Percentiles rank a stretch among this genome's conserved stretches.
Evolutionary conservation across 2,329 filamentous ascomycete genomes (phyloP).

Genomic region (Ophiostoma pallidulum): DNA sequence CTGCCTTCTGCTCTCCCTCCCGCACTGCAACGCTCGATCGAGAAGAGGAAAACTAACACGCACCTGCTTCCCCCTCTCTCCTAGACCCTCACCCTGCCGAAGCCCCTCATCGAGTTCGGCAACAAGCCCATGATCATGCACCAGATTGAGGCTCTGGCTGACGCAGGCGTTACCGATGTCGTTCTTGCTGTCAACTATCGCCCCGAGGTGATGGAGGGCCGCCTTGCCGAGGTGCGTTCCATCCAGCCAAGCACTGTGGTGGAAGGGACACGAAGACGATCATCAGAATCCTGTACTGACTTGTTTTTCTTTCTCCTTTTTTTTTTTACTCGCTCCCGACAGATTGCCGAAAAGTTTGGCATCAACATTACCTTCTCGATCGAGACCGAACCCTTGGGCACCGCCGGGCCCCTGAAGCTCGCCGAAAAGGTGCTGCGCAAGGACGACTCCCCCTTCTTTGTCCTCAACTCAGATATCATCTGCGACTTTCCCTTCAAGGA

Average conservation of each 20-base stretch:
- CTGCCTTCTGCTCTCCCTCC: background rate
- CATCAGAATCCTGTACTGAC: no score
- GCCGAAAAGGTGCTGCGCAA: slow-evolving; percentile 87
- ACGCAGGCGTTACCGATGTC: slow-evolving; percentile 91
- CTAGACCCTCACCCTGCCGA: slow-evolving; percentile 90
- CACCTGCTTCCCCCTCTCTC: slow-evolving; percentile 11
- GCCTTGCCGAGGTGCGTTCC: slow-evolving; percentile 70
- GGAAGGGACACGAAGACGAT: background rate
- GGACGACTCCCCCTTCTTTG: slow-evolving; percentile 92
- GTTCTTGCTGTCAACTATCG: slow-evolving; percentile 98
- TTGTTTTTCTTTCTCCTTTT: background rate
- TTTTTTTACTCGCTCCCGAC: background rate
- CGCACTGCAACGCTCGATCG: background rate
- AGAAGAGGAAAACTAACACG: slow-evolving; percentile 10
- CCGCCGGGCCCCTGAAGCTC: slow-evolving; percentile 89
- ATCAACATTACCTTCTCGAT: slow-evolving; percentile 96
- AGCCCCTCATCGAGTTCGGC: slow-evolving; percentile 94
- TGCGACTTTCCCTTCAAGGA: slow-evolving; percentile 95
- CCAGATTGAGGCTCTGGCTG: slow-evolving; percentile 90
- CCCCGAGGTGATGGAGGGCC: slow-evolving; percentile 93
- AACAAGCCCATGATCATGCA: slow-evolving; percentile 99
- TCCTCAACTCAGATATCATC: slow-evolving; percentile 96
- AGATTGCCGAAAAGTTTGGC: slow-evolving; percentile 88
- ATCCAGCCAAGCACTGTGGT: slow-evolving; percentile 1
- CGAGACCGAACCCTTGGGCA: slow-evolving; percentile 90